Base-by-base conservation (phyloP, 1,139 yeast species). In the Magnusiomyces ingens region DNA sequence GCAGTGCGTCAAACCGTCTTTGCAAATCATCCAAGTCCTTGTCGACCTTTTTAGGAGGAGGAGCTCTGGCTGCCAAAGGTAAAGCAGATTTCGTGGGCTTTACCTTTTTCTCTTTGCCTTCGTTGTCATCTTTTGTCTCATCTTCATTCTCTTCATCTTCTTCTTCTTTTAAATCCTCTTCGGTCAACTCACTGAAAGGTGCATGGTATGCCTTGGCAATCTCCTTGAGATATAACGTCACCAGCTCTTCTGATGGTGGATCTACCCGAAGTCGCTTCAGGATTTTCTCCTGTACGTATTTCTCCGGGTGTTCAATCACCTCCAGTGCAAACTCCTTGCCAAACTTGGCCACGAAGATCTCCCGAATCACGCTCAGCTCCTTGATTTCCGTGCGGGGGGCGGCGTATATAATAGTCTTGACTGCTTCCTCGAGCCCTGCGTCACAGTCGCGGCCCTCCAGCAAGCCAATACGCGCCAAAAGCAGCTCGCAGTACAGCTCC, bases 151-250 rank as follows among this genome's bases (percentile, higher is more conserved):
- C 68, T 29, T 63, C 68, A 26, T 64, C 65, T 1, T 60, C 67
- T 2, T 61, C 68, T 2, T 55, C 64, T 1, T 55, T 61, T 6
- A 55, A 64, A 2, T 57, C 64, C 13, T 69, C 73, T n/a, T 67
- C 75, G 2, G 67, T 68, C 54, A 82, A 65, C 21, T 81, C 84
- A 48, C 87, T 80, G 63, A 80, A 88, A 0, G 91, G 88, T 1
- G 84, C 94, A 45, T 77, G 77, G 65, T 90, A 90, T 0, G 95
- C 87, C 56, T 76, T 74, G 0, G 96, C 95, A 57, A 90, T 89
- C 63, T 90, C 97, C 55, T 79, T 73, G 58, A 90, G 71, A 64
- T 90, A 90, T 57, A 86, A 69, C 22, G 78, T 75, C 1, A 89
- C 95, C 56, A 89, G 73, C 26, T 77, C 81, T 45, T 75, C 77